Evolutionary conservation across 179 eudicot species (phyloP).

Genomic region (Monotropa hypopitys): DNA sequence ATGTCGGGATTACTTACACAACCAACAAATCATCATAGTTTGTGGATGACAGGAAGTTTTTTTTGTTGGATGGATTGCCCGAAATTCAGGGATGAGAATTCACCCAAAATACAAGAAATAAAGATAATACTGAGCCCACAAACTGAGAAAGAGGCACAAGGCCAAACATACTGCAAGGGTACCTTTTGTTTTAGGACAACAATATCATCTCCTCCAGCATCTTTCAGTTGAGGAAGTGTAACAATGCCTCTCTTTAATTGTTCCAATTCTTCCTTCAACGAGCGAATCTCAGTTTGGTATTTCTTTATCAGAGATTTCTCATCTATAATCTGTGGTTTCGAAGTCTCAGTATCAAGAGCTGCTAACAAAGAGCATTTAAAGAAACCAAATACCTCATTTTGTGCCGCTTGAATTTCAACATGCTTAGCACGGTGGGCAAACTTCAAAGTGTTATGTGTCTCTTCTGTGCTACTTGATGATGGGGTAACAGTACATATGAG

Average conservation of each 20-base stretch:
- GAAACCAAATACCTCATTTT: slow-evolving; percentile 60
- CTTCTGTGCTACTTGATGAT: slow-evolving; percentile 90
- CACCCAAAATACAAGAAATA: not conserved
- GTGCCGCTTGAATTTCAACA: slow-evolving; percentile 95
- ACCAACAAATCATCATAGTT: not conserved
- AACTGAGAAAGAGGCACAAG: not conserved
- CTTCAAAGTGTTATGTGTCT: slow-evolving; percentile 93
- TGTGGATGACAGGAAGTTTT: not conserved
- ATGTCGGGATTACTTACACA: not conserved
- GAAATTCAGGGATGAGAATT: not conserved
- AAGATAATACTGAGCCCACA: not conserved
- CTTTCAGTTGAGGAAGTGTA: slow-evolving; percentile 54
- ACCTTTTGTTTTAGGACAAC: slow-evolving; percentile 88
- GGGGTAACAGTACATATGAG: slow-evolving; percentile 97
- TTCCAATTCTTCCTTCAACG: slow-evolving; percentile 84
- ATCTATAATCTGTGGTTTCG: slow-evolving; percentile 69
- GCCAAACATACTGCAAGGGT: not conserved
- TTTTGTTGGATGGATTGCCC: not conserved
- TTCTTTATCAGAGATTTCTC: slow-evolving; percentile 98
- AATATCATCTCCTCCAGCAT: slow-evolving; percentile 60
- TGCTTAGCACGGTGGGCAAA: slow-evolving; percentile 98
- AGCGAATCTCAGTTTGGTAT: slow-evolving; percentile 93
- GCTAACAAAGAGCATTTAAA: not conserved
- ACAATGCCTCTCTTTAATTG: slow-evolving; percentile 78
- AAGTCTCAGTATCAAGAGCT: slow-evolving; percentile 12